Percentiles rank a stretch among this genome's conserved stretches.
Evolutionary conservation across 805 yeast species (phyloP).

Genomic region (Grigorovia transvaalensis): DNA sequence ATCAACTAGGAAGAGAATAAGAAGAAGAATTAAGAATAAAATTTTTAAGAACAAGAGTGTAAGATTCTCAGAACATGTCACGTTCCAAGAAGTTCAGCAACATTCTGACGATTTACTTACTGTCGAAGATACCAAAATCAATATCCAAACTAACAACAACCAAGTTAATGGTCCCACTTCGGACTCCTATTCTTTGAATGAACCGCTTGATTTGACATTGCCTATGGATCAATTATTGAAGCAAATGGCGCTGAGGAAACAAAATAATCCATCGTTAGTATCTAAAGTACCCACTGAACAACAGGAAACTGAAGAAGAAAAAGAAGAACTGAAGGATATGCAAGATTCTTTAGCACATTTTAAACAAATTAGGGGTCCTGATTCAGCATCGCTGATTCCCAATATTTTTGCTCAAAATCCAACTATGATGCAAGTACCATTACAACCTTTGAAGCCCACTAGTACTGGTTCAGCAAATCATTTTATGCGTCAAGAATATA

Average conservation of each 20-base stretch:
- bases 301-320: slow-evolving; percentile 49
- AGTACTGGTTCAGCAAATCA: slow-evolving; percentile 29
- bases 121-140: background rate
- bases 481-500: slow-evolving; percentile 19
- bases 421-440: slow-evolving; percentile 10
- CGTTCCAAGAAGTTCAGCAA: slow-evolving; percentile 27
- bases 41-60: slow-evolving; percentile 46
- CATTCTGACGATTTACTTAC: slow-evolving; percentile 1
- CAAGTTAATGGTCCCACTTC: background rate
- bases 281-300: slow-evolving; percentile 25
- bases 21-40: slow-evolving; percentile 25
- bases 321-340: slow-evolving; percentile 62
- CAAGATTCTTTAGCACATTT: slow-evolving; percentile 66
- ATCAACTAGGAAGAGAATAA: slow-evolving; percentile 38
- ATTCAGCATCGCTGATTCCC: slow-evolving; percentile 33
- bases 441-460: slow-evolving; percentile 27
- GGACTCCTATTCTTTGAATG: slow-evolving; percentile 12
- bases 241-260: slow-evolving; percentile 30
- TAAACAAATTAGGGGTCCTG: slow-evolving; percentile 62
- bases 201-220: slow-evolving; percentile 45
- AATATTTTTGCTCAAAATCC: background rate
- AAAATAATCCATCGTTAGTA: slow-evolving; percentile 18
- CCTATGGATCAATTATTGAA: slow-evolving; percentile 70
- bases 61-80: slow-evolving; percentile 59
- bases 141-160: slow-evolving; percentile 4